phyloP scores from a whole-genome alignment of 2,329 filamentous ascomycete genomes.

The Exophiala aquamarina region DNA sequence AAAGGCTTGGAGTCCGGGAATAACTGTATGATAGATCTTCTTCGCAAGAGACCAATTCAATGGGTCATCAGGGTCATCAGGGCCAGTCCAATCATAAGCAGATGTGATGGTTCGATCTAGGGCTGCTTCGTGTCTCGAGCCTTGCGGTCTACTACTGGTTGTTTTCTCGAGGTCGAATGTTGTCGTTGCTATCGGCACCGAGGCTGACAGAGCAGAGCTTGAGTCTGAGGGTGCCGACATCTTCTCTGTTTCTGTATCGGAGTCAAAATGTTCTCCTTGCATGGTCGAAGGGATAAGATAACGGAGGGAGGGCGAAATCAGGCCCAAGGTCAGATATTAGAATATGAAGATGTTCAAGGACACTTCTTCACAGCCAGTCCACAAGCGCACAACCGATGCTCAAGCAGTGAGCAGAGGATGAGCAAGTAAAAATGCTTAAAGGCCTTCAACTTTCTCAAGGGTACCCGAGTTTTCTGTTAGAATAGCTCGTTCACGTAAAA shows the following conservation, averaged over 20 bases:
- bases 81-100: slow-evolving; percentile 56
- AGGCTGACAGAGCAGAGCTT: slow-evolving; percentile 6
- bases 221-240: slow-evolving; percentile 8
- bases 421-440: no score
- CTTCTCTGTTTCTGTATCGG: slow-evolving; percentile 7
- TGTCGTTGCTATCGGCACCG: slow-evolving; percentile 2
- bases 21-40: slow-evolving; percentile 40
- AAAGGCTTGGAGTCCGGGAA: slow-evolving; percentile 24
- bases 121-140: slow-evolving; percentile 12
- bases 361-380: no score
- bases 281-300: no score
- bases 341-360: no score
- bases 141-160: slow-evolving; percentile 8
- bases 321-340: no score
- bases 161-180: slow-evolving; percentile 22
- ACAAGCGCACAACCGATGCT: no score
- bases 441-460: no score
- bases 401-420: no score
- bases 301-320: no score
- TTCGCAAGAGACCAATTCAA: slow-evolving; percentile 55
- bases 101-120: slow-evolving; percentile 8
- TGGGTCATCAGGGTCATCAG: slow-evolving; percentile 59
- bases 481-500: no score
- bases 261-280: no score
- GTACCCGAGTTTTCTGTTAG: no score